phyloP scores from a whole-genome alignment of 257 asterid species.

The Datura wrightii region DNA sequence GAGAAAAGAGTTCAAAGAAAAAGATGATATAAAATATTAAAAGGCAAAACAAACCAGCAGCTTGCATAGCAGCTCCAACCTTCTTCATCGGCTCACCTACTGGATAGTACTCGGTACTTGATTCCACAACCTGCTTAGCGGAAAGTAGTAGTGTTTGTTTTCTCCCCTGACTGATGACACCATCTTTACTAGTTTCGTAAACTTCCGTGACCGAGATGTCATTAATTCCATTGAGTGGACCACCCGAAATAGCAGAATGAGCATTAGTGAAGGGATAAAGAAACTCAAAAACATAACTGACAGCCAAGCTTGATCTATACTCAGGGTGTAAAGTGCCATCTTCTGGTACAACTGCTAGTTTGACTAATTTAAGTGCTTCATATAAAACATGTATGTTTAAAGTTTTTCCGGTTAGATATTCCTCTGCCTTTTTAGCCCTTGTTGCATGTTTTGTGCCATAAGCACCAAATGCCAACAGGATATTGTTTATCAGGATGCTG shows the following conservation, averaged over 20 bases:
- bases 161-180: conserved; percentile 30
- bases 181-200: conserved; percentile 28
- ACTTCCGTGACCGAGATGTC: not conserved
- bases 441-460: conserved; percentile 58
- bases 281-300: conserved; percentile 63
- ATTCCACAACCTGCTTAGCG: conserved; percentile 62
- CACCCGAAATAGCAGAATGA: conserved; percentile 29
- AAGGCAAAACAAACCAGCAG: conserved; percentile 56
- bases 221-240: conserved; percentile 31
- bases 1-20: not conserved
- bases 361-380: conserved; percentile 58
- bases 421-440: conserved; percentile 61
- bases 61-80: conserved; percentile 65
- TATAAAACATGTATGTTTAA: conserved; percentile 42
- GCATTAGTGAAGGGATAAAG: conserved; percentile 41
- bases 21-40: conserved; percentile 11
- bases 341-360: conserved; percentile 58
- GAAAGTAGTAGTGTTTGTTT: conserved; percentile 51
- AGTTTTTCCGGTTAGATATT: conserved; percentile 49
- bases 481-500: conserved; percentile 45
- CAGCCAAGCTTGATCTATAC: conserved; percentile 67
- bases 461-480: conserved; percentile 64
- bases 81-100: conserved; percentile 74
- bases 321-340: conserved; percentile 59
- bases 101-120: conserved; percentile 59